A percentile compares a stretch with the other conserved stretches of the same genome.
Evolutionary conservation across 495 filamentous ascomycete genomes (phyloP).

Genomic region (Penicillium pancosmium): DNA sequence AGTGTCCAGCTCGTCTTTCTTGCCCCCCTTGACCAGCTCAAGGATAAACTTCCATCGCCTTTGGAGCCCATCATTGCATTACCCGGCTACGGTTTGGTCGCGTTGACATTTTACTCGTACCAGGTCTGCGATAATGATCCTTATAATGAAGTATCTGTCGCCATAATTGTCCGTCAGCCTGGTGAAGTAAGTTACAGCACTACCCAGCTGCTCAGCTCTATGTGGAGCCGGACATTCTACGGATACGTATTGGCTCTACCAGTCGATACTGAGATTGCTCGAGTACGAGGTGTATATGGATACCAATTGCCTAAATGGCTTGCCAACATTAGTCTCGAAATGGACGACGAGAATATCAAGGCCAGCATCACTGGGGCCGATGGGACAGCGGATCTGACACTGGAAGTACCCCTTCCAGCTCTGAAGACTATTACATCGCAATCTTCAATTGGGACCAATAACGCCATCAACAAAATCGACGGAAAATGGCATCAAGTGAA

Average conservation of each 20-base stretch:
- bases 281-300: slow-evolving; percentile 17
- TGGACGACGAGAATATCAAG: slow-evolving; percentile 5
- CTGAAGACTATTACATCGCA: slow-evolving; percentile 14
- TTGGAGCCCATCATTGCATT: slow-evolving; percentile 19
- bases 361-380: slow-evolving; percentile 10
- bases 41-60: slow-evolving; percentile 14
- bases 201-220: slow-evolving; percentile 16
- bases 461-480: slow-evolving; percentile 20
- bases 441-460: slow-evolving; percentile 15
- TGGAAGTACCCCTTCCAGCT: slow-evolving; percentile 8
- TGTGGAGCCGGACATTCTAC: slow-evolving; percentile 19
- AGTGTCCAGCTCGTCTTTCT: slow-evolving; percentile 17
- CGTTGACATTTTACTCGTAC: slow-evolving; percentile 17
- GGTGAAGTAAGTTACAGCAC: slow-evolving; percentile 13
- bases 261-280: slow-evolving; percentile 19
- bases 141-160: slow-evolving; percentile 18
- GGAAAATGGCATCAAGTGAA: slow-evolving; percentile 14
- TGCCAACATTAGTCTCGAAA: slow-evolving; percentile 15
- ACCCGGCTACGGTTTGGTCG: slow-evolving; percentile 15
- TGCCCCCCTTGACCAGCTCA: slow-evolving; percentile 8
- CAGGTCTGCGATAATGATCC: slow-evolving; percentile 17
- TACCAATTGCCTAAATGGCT: slow-evolving; percentile 20
- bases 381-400: slow-evolving; percentile 7
- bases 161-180: slow-evolving; percentile 17
- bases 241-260: slow-evolving; percentile 17